Evolutionary conservation across 2,329 filamentous ascomycete species (phyloP), one percentile per base, ranked within the genome.

Genomic region (Blastomyces emzantsi): DNA sequence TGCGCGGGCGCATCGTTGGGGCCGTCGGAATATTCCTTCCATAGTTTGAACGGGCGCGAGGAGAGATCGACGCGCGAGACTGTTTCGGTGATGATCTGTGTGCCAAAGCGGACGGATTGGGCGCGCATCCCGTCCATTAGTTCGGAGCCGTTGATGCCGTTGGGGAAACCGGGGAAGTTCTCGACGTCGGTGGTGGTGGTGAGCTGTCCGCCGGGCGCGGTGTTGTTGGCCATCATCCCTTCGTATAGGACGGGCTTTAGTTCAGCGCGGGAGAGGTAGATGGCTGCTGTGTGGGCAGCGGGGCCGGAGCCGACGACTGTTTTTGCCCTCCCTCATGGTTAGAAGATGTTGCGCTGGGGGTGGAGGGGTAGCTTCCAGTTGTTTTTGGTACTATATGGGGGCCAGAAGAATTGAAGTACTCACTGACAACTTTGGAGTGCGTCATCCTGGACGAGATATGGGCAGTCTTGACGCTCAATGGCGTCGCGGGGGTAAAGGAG

Each of bases 181-280:
- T 99, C 94, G 65, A 99, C 87, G 70, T 99, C 95, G 72, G 96
- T 97, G 63, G 94, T 99, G 33, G 95, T 99, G 63, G 95, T 99
- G 70, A 99, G 84, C 83, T 99, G 94, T 64, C 94, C 94, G 70
- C 94, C 94, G 55, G 94, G 91, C 7, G 94, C 94, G 72, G 95
- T 96, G 73, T 93, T 94, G 74, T 97, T 94, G 71, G 94, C 94
- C 76, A 99, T 87, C 84, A 99, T 96, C 70, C 94, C 94, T 81
- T 99, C 94, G 76, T 97, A 99, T 70, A 99, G 83, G 67, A 97
- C 90, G 67, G 94, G 94, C 79, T 95, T 90, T 75, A 99, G 80
- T 76, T 99, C 93, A 66, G 94, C 94, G 75, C 94, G 89, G 58
- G 92, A 89, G 72, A 97, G 88, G 80, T 99, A 99, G 75, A 99